A percentile compares a stretch with the other conserved stretches of the same genome.
phyloP scores from a whole-genome alignment of 352 stramenopile genomes.

The Globisporangium emineosum region DNA sequence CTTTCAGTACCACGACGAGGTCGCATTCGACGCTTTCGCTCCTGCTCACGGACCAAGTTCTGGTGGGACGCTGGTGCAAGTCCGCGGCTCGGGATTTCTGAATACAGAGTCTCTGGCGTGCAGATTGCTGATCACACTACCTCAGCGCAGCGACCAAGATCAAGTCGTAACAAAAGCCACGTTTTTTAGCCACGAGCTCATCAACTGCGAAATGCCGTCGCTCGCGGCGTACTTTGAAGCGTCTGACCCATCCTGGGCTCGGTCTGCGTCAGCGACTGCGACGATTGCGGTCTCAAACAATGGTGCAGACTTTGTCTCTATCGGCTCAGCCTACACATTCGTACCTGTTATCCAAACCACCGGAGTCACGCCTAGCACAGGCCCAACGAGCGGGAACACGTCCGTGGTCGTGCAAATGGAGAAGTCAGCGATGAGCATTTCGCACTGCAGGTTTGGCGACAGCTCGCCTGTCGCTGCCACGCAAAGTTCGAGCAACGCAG shows the following conservation, averaged over 20 bases:
- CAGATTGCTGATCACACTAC: conserved; percentile 28
- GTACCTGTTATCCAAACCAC: conserved; percentile 15
- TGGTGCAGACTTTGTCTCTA: conserved; percentile 37
- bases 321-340: conserved; percentile 27
- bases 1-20: conserved; percentile 33
- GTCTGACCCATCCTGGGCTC: conserved; percentile 18
- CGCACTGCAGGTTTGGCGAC: conserved; percentile 36
- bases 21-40: conserved; percentile 26
- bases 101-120: conserved; percentile 28
- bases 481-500: conserved; percentile 5
- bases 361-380: conserved; percentile 18
- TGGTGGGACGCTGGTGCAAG: conserved; percentile 27
- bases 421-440: conserved; percentile 3
- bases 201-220: conserved; percentile 32
- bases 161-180: conserved; percentile 17
- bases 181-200: conserved; percentile 24
- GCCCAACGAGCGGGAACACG: conserved; percentile 22
- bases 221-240: conserved; percentile 14
- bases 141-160: conserved; percentile 16
- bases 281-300: conserved; percentile 46
- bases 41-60: conserved; percentile 34
- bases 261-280: conserved; percentile 21
- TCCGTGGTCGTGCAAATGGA: conserved; percentile 12
- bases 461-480: conserved; percentile 8
- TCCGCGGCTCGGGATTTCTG: conserved; percentile 26